phyloP scores from a whole-genome alignment of 805 yeast genomes.

The Yarrowia bubula region DNA sequence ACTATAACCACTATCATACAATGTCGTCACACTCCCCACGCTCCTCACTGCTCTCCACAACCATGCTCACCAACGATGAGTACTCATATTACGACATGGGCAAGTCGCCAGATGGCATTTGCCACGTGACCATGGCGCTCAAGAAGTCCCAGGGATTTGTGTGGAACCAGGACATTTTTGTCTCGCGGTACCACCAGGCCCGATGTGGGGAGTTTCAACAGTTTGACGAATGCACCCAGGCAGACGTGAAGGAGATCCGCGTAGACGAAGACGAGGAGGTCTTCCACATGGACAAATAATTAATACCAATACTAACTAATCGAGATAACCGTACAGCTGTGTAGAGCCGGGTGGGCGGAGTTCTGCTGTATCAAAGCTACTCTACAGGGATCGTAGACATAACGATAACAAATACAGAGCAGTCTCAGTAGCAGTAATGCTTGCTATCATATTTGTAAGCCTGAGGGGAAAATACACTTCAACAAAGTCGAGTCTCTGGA shows the following conservation, averaged over 20 bases:
- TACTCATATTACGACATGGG: conserved; percentile 26
- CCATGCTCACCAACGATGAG: conserved; percentile 21
- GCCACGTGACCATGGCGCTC: conserved; percentile 25
- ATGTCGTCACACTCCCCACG: conserved; percentile 15
- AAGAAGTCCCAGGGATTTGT: conserved; percentile 36
- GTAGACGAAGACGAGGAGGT: conserved; percentile 31
- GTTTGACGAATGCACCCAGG: conserved; percentile 26
- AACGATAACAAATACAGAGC: too few species aligned
- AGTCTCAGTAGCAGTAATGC: too few species aligned
- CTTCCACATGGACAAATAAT: conserved; percentile 10
- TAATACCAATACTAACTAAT: background rate
- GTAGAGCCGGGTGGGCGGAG: too few species aligned
- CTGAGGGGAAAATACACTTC: too few species aligned
- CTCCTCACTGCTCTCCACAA: background rate
- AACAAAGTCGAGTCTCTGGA: too few species aligned
- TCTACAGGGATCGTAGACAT: too few species aligned
- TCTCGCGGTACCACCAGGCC: conserved; percentile 32
- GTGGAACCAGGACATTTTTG: conserved; percentile 38
- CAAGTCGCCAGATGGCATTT: conserved; percentile 17
- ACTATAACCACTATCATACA: background rate
- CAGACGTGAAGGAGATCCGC: conserved; percentile 32
- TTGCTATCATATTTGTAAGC: too few species aligned
- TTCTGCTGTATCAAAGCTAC: too few species aligned
- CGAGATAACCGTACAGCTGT: too few species aligned
- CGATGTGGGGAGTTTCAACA: conserved; percentile 27